Evolutionary conservation across 495 filamentous ascomycete species (phyloP), one percentile per base, ranked within the genome.

Genomic region (Entonaema liquescens): DNA sequence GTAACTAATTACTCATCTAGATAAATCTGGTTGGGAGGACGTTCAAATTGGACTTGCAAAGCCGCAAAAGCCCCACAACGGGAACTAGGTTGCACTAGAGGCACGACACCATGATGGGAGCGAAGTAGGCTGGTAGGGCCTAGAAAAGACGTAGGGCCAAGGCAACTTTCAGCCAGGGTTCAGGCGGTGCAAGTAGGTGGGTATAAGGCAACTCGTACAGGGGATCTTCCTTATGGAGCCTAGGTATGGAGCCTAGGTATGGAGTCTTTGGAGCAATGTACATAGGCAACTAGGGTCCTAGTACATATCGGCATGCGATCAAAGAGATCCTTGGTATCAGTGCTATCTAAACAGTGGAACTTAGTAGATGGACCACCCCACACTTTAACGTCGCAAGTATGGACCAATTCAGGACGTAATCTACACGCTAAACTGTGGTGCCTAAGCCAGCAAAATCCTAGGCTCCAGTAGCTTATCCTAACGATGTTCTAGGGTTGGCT

Each of bases 21-120:
- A 23, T 23, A 23, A 53, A 70, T 68, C 21, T 58, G 31, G 56
- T 74, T 60, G 59, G 36, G 57, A 59, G 67, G 71, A 59, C 71
- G 67, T 70, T 59, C 58, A 74, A 74, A 67, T 74, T 70, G 71
- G 67, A 70, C 62, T 70, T 61, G 38, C 62, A 74, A 73, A 77
- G 75, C 75, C 75, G 73, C 75, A 77, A 19, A 29, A 25, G 75
- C 71, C 73, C 75, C 75, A 77, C 75, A 77, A 74, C 75, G 75
- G 75, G 73, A 77, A 60, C 75, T 77, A 77, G 73, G 62, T 67
- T 65, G 61, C 62, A 70, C 63, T 69, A 74, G 70, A 71, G 67
- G 59, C 50, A 73, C 61, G 61, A 65, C 56, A 73, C 69, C 38
- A 38, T 57, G 65, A 65, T 68, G 58, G 60, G 52, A 67, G 50